These are phyloP conservation scores for Aspergillus texensis DNA, from an alignment of 2,329 filamentous ascomycete genomes.

Conservation along the genomic window DNA sequence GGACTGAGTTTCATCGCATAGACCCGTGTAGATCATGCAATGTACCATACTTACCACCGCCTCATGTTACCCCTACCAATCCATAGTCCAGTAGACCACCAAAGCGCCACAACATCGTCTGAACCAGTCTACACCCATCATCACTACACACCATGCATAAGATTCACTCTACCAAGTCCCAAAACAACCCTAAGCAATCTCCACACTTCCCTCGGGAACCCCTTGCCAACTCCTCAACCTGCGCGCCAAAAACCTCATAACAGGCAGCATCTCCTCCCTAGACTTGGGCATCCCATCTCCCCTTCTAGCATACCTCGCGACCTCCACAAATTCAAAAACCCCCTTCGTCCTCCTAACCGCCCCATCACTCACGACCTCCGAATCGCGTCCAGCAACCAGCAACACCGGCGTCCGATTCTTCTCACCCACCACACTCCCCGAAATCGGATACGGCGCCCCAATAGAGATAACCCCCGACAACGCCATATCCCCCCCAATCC, in stretches of 20 bases:
- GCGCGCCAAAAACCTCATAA: constrained; percentile 74
- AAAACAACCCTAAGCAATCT: constrained; percentile 32
- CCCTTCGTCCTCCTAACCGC: constrained; percentile 65
- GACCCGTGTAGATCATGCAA: constrained; percentile 7
- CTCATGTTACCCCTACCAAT: not conserved
- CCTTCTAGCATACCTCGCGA: constrained; percentile 68
- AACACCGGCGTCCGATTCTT: constrained; percentile 47
- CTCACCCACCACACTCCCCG: constrained; percentile 26
- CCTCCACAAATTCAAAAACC: constrained; percentile 67
- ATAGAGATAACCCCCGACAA: constrained; percentile 44
- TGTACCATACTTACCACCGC: constrained; percentile 13
- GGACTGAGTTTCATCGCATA: constrained; percentile 15
- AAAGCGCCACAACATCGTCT: not conserved
- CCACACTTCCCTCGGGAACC: constrained; percentile 49
- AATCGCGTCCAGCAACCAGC: constrained; percentile 44
- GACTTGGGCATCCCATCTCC: constrained; percentile 82
- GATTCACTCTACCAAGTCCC: not conserved
- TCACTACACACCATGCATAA: not conserved
- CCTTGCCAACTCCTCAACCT: constrained; percentile 47
- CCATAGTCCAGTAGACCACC: not conserved
- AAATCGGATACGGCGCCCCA: constrained; percentile 45
- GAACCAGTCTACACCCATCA: not conserved
- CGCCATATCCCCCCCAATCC: constrained; percentile 16
- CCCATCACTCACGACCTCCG: constrained; percentile 61
- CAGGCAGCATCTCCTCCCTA: constrained; percentile 82